A percentile compares a stretch with the other conserved stretches of the same genome.
phyloP scores from a whole-genome alignment of 2,329 filamentous ascomycete species.

The Apiospora malaysiana region DNA sequence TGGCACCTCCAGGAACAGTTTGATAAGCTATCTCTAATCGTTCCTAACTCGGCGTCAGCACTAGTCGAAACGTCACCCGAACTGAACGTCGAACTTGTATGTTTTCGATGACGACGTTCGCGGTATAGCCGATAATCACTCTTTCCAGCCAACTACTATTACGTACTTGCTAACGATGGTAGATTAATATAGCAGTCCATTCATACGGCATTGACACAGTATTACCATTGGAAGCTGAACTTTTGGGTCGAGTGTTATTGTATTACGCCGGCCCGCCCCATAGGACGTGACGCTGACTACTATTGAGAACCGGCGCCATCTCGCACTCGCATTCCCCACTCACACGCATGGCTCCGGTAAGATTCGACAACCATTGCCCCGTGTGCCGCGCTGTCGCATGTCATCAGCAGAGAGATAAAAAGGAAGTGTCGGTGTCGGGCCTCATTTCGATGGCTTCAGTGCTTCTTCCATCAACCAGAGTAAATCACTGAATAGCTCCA shows the following conservation, averaged over 20 bases:
- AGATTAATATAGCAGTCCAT: too few species aligned
- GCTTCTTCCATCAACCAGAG: too few species aligned
- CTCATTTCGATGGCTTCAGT: not conserved
- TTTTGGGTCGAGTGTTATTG: not conserved
- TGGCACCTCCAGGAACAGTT: not conserved
- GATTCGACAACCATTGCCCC: not conserved
- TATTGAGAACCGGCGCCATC: not conserved
- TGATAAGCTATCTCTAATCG: not conserved
- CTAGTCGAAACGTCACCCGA: not conserved
- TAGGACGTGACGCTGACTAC: not conserved
- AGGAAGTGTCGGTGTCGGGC: not conserved
- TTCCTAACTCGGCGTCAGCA: not conserved
- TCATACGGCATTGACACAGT: not conserved
- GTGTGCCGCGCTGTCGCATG: not conserved
- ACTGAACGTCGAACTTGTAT: not conserved
- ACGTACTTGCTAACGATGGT: not conserved
- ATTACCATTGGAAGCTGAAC: not conserved
- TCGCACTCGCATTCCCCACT: constrained; percentile 12
- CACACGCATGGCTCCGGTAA: not conserved
- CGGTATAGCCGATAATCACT: too few species aligned
- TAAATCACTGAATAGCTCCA: too few species aligned
- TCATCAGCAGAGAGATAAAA: not conserved
- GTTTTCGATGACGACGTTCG: too few species aligned
- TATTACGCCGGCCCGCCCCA: not conserved
- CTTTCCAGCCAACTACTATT: too few species aligned